Evolutionary conservation across 1,284 basidiomycete genomes (phyloP).

Genomic region (Ustilago vetiveriae): DNA sequence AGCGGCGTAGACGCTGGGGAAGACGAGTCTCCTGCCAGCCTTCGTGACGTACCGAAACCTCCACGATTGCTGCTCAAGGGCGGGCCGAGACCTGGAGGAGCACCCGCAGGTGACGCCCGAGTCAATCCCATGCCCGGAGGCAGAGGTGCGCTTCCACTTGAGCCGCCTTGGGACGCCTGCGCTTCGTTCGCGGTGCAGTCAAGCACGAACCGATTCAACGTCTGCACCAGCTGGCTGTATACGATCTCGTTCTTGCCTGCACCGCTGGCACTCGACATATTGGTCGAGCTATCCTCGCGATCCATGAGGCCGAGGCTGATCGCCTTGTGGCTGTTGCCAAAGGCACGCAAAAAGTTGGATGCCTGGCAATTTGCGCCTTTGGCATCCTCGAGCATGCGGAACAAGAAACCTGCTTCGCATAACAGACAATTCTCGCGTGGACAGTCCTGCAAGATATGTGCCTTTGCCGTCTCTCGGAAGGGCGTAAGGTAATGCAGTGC

Average conservation of each 20-base stretch:
- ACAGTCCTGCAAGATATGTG: slow-evolving; percentile 83
- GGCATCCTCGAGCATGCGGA: slow-evolving; percentile 94
- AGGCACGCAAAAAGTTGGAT: slow-evolving; percentile 93
- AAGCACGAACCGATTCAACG: slow-evolving; percentile 91
- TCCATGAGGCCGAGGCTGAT: slow-evolving; percentile 90
- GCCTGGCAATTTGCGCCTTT: slow-evolving; percentile 93
- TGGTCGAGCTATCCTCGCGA: slow-evolving; percentile 75
- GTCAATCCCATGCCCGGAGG: background rate
- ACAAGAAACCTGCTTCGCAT: slow-evolving; percentile 94
- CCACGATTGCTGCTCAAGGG: slow-evolving; percentile 37
- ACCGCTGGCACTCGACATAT: slow-evolving; percentile 69
- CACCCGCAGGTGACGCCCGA: slow-evolving; percentile 19
- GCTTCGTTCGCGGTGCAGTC: slow-evolving; percentile 69
- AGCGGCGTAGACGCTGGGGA: slow-evolving; percentile 12
- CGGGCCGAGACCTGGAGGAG: slow-evolving; percentile 39
- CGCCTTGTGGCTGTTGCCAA: slow-evolving; percentile 78
- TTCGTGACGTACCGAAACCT: slow-evolving; percentile 14
- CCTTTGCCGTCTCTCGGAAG: slow-evolving; percentile 83
- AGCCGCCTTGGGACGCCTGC: slow-evolving; percentile 7
- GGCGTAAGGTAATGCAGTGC: slow-evolving; percentile 85
- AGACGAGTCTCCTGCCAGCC: slow-evolving; percentile 7
- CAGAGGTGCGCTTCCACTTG: too few relatives aligned
- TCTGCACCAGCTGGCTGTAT: slow-evolving; percentile 89
- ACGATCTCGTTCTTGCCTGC: slow-evolving; percentile 46
- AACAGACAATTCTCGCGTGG: slow-evolving; percentile 88